These are phyloP conservation scores for Xanthoconium separans DNA, from an alignment of 1,284 basidiomycete species.

Conservation along the genomic window DNA sequence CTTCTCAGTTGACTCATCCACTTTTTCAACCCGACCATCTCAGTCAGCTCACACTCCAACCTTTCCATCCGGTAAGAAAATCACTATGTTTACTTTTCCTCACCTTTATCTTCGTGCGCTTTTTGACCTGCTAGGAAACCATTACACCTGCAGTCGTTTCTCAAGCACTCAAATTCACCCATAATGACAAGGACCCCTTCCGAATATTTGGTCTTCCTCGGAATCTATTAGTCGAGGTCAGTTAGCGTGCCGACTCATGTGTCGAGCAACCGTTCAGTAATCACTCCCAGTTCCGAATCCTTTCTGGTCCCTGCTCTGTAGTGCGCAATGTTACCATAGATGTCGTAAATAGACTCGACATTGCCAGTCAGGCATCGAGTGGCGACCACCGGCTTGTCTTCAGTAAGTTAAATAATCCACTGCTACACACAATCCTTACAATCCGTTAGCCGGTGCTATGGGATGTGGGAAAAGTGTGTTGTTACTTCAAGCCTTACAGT, in stretches of 20 bases:
- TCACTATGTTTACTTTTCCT: background rate
- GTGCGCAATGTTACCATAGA: slow-evolving; percentile 63
- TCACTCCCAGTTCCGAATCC: slow-evolving; percentile 57
- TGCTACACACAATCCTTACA: slow-evolving; percentile 1
- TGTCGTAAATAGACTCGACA: slow-evolving; percentile 48
- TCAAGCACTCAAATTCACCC: slow-evolving; percentile 34
- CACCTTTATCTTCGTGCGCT: background rate
- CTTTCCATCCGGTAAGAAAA: slow-evolving; percentile 23
- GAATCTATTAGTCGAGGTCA: slow-evolving; percentile 62
- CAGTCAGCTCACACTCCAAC: slow-evolving; percentile 54
- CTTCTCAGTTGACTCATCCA: slow-evolving; percentile 48
- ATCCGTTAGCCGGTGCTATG: slow-evolving; percentile 59
- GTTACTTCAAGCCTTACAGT: slow-evolving; percentile 78
- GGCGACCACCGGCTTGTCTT: slow-evolving; percentile 53
- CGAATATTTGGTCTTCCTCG: slow-evolving; percentile 65
- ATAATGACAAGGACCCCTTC: slow-evolving; percentile 48
- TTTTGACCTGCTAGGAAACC: slow-evolving; percentile 21
- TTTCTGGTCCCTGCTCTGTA: slow-evolving; percentile 64
- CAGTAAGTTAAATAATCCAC: slow-evolving; percentile 43
- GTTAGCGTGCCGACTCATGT: slow-evolving; percentile 27
- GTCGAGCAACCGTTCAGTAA: background rate
- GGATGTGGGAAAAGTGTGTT: slow-evolving; percentile 87
- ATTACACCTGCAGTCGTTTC: slow-evolving; percentile 28
- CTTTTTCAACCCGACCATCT: slow-evolving; percentile 56
- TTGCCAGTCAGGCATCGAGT: slow-evolving; percentile 44